Percentiles rank a stretch among this genome's conserved stretches.
phyloP scores from a whole-genome alignment of 129 eudicot genomes.

The Flaveria bidentis region DNA sequence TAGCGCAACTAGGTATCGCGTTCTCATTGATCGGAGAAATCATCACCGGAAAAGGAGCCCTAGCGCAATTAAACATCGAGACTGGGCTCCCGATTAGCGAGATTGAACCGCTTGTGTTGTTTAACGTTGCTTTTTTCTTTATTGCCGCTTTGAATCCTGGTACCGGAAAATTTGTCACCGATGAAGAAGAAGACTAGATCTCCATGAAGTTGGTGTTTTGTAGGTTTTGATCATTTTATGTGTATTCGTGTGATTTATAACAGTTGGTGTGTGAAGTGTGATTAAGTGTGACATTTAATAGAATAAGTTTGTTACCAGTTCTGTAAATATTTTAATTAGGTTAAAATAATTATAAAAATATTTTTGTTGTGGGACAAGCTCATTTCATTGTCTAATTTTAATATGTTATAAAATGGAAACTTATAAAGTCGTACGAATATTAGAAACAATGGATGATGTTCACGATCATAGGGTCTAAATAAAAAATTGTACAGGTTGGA shows the following conservation, averaged over 20 bases:
- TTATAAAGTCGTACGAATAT: too few relatives aligned
- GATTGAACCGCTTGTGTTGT: slow-evolving; percentile 85
- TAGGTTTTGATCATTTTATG: slow-evolving; percentile 27
- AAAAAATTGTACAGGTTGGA: too few relatives aligned
- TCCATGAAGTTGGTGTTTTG: slow-evolving; percentile 26
- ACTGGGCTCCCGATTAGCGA: slow-evolving; percentile 89
- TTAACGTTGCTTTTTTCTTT: slow-evolving; percentile 90
- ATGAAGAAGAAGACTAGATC: slow-evolving; percentile 70
- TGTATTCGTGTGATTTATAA: slow-evolving; percentile 24
- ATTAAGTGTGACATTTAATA: slow-evolving; percentile 6
- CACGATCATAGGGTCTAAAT: too few relatives aligned
- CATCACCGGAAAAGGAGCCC: slow-evolving; percentile 93
- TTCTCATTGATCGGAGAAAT: slow-evolving; percentile 96
- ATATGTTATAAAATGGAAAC: too few relatives aligned
- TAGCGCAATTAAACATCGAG: slow-evolving; percentile 90
- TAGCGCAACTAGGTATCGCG: slow-evolving; percentile 93
- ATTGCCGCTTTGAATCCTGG: slow-evolving; percentile 97
- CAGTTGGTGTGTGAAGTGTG: slow-evolving; percentile 28
- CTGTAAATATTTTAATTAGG: not conserved
- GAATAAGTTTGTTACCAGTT: not conserved
- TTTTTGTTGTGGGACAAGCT: too few relatives aligned
- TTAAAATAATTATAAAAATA: too few relatives aligned
- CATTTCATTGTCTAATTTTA: too few relatives aligned
- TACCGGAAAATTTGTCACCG: slow-evolving; percentile 89
- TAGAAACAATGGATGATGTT: too few relatives aligned